Evolutionary conservation across 179 eudicot species (phyloP).

Genomic region (Vitellaria paradoxa): DNA sequence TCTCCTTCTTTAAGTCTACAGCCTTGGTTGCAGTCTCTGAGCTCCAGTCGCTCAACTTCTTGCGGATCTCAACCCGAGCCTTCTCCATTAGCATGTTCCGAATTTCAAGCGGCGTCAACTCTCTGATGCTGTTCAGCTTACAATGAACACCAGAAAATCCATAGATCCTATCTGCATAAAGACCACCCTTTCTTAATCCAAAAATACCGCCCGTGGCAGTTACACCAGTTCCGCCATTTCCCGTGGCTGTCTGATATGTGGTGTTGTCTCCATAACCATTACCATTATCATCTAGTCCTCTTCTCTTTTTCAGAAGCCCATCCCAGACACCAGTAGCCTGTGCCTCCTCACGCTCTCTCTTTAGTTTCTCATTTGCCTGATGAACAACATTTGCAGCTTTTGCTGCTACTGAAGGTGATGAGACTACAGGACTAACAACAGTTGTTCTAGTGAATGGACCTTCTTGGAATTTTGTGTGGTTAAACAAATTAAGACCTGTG

Average conservation of each 20-base stretch:
- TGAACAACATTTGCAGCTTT: constrained; percentile 55
- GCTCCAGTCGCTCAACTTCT: constrained; percentile 41
- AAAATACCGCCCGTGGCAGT: background rate
- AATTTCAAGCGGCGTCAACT: constrained; percentile 44
- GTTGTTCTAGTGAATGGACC: constrained; percentile 40
- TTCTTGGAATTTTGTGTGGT: constrained; percentile 32
- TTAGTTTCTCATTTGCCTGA: constrained; percentile 59
- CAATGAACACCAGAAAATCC: constrained; percentile 23
- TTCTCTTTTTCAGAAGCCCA: constrained; percentile 29
- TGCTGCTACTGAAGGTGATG: constrained; percentile 33
- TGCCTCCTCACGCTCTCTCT: constrained; percentile 57
- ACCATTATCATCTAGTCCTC: constrained; percentile 30
- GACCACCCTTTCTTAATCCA: constrained; percentile 12
- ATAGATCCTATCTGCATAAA: background rate
- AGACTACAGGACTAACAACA: constrained; percentile 21
- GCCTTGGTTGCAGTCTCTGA: constrained; percentile 26
- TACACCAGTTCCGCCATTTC: constrained; percentile 17
- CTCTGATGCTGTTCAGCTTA: constrained; percentile 31
- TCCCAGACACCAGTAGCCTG: constrained; percentile 16
- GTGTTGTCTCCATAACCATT: constrained; percentile 14
- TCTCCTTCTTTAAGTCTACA: constrained; percentile 27
- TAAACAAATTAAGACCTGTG: constrained; percentile 7
- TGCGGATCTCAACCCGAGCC: constrained; percentile 53
- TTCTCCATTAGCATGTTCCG: constrained; percentile 54
- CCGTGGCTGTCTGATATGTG: constrained; percentile 17